phyloP scores from a whole-genome alignment of 768 basidiomycete species.

The Lentinula edodes region DNA sequence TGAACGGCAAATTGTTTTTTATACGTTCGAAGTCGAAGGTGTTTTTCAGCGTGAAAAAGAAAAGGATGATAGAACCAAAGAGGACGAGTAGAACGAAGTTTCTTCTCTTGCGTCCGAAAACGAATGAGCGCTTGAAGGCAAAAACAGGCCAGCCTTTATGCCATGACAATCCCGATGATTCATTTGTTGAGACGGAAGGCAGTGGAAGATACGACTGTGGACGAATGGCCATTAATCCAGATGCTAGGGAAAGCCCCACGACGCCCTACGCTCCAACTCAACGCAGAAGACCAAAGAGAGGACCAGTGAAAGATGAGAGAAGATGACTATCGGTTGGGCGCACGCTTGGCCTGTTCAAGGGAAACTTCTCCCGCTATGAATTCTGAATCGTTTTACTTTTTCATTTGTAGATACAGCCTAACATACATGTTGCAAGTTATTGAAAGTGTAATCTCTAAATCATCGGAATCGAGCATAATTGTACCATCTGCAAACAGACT shows the following conservation, averaged over 20 bases:
- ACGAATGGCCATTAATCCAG: background rate
- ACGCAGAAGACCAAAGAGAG: no score
- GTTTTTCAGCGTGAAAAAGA: constrained; percentile 53
- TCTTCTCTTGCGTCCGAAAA: constrained; percentile 50
- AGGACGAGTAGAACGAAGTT: constrained; percentile 26
- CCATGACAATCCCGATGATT: background rate
- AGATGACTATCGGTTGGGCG: no score
- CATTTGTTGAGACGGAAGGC: background rate
- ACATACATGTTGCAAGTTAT: constrained; percentile 60
- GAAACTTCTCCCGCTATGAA: no score
- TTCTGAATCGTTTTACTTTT: constrained; percentile 34
- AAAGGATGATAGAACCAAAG: constrained; percentile 41
- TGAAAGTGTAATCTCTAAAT: constrained; percentile 16
- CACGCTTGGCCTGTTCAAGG: no score
- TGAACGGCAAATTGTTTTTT: constrained; percentile 50
- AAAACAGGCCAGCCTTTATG: background rate
- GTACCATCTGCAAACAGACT: background rate
- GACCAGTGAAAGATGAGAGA: no score
- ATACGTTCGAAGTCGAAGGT: constrained; percentile 49
- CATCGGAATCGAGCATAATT: background rate
- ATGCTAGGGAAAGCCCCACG: no score
- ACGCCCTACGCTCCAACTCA: no score
- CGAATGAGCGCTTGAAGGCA: constrained; percentile 47
- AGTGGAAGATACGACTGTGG: constrained; percentile 8
- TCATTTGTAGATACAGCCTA: constrained; percentile 23